Evolutionary conservation across 257 asterid genomes (phyloP).

Genomic region (Ajuga chamaepitys): DNA sequence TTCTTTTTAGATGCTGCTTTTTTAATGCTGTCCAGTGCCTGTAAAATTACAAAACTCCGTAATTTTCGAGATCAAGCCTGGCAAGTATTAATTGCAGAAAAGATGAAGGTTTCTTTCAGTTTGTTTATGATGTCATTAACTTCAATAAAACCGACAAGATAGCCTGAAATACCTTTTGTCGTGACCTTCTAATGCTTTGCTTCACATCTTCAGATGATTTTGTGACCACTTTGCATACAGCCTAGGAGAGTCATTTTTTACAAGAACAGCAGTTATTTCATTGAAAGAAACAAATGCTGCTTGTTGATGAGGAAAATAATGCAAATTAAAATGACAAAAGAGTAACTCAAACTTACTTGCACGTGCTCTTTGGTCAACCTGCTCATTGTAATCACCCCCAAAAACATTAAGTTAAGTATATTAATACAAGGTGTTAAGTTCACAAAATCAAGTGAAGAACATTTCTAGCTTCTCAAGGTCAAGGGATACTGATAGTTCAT

Average conservation of each 20-base stretch:
- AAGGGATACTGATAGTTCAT: background rate
- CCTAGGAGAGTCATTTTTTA: constrained; percentile 41
- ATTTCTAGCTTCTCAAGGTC: background rate
- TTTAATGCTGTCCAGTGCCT: constrained; percentile 80
- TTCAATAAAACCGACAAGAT: background rate
- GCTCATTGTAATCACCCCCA: constrained; percentile 28
- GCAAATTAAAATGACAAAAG: background rate
- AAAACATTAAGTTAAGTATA: constrained; percentile 15
- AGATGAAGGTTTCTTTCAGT: background rate
- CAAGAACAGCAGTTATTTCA: background rate
- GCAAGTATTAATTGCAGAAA: background rate
- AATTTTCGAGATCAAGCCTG: constrained; percentile 1
- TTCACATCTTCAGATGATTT: constrained; percentile 93
- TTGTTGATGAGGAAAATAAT: constrained; percentile 12
- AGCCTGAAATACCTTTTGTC: constrained; percentile 67
- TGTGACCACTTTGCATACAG: constrained; percentile 80
- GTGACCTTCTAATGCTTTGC: constrained; percentile 89
- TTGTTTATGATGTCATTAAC: background rate
- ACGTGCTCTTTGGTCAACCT: constrained; percentile 94
- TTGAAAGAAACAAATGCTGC: background rate
- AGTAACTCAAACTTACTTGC: constrained; percentile 59
- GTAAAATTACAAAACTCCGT: background rate
- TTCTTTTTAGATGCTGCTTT: constrained; percentile 66
- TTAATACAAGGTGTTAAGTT: too few species aligned
- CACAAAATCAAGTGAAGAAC: background rate